Percentiles rank a stretch among this genome's conserved stretches.
Conservation (phyloP, 2,329 filamentous ascomycete species). For the Aspergillus thermomutatus region DNA sequence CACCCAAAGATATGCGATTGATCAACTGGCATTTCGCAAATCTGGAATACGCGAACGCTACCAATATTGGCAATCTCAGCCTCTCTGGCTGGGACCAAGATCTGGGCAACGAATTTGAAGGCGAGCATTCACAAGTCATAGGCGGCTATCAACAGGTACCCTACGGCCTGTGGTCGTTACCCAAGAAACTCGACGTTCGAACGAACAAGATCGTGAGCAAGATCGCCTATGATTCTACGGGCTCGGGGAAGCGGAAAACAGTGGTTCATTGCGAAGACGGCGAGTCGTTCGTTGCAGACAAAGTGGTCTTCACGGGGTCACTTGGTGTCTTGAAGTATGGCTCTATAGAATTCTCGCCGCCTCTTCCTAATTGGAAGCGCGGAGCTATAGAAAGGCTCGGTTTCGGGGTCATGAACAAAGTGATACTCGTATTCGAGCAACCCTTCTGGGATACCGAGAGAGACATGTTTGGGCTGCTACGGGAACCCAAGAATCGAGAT, state of each 20-base stretch:
- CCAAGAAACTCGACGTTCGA: conserved; percentile 71
- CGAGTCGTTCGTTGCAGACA: conserved; percentile 74
- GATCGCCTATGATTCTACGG: conserved; percentile 61
- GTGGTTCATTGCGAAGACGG: conserved; percentile 75
- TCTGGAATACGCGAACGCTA: conserved; percentile 94
- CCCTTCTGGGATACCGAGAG: conserved; percentile 87
- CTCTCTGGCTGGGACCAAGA: conserved; percentile 95
- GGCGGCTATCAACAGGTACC: conserved; percentile 93
- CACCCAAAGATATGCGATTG: conserved; percentile 80
- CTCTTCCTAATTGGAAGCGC: conserved; percentile 81
- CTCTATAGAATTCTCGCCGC: conserved; percentile 78
- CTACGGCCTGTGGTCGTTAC: conserved; percentile 76
- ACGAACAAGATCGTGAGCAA: conserved; percentile 69
- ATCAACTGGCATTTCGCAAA: conserved; percentile 99
- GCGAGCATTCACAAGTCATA: conserved; percentile 86
- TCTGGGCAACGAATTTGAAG: conserved; percentile 95
- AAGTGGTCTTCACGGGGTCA: conserved; percentile 84
- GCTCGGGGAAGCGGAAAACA: conserved; percentile 45
- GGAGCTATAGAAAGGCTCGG: conserved; percentile 79
- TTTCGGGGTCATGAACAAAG: conserved; percentile 92
- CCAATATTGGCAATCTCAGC: conserved; percentile 80
- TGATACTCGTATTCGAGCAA: conserved; percentile 82
- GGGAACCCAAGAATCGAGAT: conserved; percentile 64
- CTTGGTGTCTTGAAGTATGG: conserved; percentile 84
- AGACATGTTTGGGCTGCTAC: conserved; percentile 91